A percentile compares a stretch with the other conserved stretches of the same genome.
These are phyloP conservation scores for Yamadazyma nakazawae DNA, from an alignment of 805 yeast genomes.

Conservation along the genomic window DNA sequence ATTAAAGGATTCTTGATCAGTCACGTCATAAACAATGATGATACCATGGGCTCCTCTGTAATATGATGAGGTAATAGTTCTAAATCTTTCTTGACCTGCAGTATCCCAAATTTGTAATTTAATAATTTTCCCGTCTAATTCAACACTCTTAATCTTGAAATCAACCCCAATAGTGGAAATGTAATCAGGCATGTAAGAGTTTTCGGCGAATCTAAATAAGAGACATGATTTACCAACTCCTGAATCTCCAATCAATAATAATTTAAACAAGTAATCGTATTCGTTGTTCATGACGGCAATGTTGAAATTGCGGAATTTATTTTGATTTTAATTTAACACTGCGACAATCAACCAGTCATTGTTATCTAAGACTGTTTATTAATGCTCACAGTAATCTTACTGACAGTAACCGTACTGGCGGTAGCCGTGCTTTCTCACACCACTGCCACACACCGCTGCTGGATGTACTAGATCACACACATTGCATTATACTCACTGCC, in stretches of 20 bases:
- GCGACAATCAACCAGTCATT: too few relatives aligned
- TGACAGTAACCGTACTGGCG: too few relatives aligned
- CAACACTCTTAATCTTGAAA: conserved; percentile 85
- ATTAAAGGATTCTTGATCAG: conserved; percentile 94
- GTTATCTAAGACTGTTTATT: too few relatives aligned
- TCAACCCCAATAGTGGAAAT: conserved; percentile 98
- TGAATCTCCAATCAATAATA: conserved; percentile 94
- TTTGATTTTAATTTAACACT: too few relatives aligned
- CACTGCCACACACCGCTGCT: too few relatives aligned
- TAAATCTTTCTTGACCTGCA: conserved; percentile 97
- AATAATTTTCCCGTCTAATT: conserved; percentile 94
- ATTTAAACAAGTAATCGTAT: conserved; percentile 96
- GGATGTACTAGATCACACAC: too few relatives aligned
- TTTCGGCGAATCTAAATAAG: conserved; percentile 92
- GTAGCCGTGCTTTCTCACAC: too few relatives aligned
- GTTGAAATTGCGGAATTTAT: not conserved
- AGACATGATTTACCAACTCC: conserved; percentile 98
- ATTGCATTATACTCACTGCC: too few relatives aligned
- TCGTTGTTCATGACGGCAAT: conserved; percentile 69
- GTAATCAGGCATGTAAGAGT: conserved; percentile 94
- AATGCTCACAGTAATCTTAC: too few relatives aligned
- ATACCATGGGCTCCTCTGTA: conserved; percentile 99
- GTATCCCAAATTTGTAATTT: conserved; percentile 99
- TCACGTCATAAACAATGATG: conserved; percentile 95
- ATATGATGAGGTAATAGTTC: conserved; percentile 95